Conservation (phyloP, 306 rosid species). For the Inga oerstediana region DNA sequence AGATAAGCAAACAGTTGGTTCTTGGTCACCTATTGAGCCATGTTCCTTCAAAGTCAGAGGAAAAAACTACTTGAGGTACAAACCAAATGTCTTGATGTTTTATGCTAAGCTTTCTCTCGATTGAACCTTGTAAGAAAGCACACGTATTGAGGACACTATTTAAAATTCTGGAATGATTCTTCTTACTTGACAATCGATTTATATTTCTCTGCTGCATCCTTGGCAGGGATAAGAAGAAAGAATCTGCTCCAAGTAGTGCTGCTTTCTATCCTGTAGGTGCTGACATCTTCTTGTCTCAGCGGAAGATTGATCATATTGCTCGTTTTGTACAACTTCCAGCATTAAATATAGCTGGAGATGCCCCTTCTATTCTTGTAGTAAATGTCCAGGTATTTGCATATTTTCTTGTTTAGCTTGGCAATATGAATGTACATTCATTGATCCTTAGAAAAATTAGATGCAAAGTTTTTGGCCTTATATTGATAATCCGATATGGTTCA, state of each 20-base stretch:
- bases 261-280: slow-evolving; percentile 88
- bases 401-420: slow-evolving; percentile 13
- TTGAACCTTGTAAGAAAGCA: slow-evolving; percentile 27
- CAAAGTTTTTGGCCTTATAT: neutral
- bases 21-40: slow-evolving; percentile 91
- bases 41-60: slow-evolving; percentile 86
- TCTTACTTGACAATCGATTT: slow-evolving; percentile 14
- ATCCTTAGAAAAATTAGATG: slow-evolving; percentile 16
- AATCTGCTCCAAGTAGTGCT: slow-evolving; percentile 67
- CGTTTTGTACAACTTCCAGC: slow-evolving; percentile 93
- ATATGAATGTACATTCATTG: neutral
- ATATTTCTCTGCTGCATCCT: slow-evolving; percentile 31
- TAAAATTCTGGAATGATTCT: neutral
- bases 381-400: slow-evolving; percentile 73
- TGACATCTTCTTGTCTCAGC: slow-evolving; percentile 73
- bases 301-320: slow-evolving; percentile 88
- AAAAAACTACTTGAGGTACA: slow-evolving; percentile 77
- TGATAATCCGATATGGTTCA: neutral
- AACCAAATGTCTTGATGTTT: neutral
- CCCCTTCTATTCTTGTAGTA: slow-evolving; percentile 82
- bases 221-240: slow-evolving; percentile 96
- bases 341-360: slow-evolving; percentile 59
- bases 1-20: slow-evolving; percentile 71
- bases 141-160: slow-evolving; percentile 2
- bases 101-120: neutral